phyloP scores from a whole-genome alignment of 306 rosid species.

The Hylodesmum podocarpum region DNA sequence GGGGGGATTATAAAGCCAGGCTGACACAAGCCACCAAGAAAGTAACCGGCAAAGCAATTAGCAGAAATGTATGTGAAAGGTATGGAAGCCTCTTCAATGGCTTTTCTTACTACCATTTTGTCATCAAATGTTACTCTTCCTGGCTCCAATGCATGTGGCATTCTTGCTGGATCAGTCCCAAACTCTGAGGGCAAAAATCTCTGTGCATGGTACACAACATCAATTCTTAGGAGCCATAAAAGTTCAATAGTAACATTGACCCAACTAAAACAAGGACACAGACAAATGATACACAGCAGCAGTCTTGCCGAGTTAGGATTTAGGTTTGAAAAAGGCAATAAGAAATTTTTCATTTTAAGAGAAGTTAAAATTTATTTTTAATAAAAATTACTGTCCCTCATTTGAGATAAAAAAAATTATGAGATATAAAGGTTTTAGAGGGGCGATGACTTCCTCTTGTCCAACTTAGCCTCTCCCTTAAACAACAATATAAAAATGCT shows the following conservation, averaged over 20 bases:
- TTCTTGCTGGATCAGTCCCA: constrained; percentile 70
- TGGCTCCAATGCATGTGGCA: constrained; percentile 66
- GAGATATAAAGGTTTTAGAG: too few relatives aligned
- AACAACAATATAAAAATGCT: too few relatives aligned
- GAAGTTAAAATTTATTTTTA: too few relatives aligned
- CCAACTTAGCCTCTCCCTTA: too few relatives aligned
- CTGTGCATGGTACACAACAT: constrained; percentile 28
- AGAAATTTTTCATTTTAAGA: too few relatives aligned
- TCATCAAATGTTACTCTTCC: constrained; percentile 83
- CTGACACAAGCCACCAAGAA: constrained; percentile 71
- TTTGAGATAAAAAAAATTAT: too few relatives aligned
- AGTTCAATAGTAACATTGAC: neutral
- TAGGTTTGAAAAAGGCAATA: too few relatives aligned
- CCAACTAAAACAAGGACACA: too few relatives aligned
- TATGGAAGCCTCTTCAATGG: constrained; percentile 62
- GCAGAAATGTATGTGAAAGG: constrained; percentile 75
- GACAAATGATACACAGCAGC: too few relatives aligned
- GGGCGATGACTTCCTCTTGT: too few relatives aligned
- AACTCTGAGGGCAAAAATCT: constrained; percentile 79
- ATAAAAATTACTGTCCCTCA: too few relatives aligned
- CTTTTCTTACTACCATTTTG: constrained; percentile 75
- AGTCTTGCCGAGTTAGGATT: too few relatives aligned
- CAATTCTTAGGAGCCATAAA: neutral
- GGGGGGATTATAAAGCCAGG: constrained; percentile 56
- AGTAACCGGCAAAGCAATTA: constrained; percentile 75